phyloP scores from a whole-genome alignment of 306 rosid species.

The Quercus wislizeni region DNA sequence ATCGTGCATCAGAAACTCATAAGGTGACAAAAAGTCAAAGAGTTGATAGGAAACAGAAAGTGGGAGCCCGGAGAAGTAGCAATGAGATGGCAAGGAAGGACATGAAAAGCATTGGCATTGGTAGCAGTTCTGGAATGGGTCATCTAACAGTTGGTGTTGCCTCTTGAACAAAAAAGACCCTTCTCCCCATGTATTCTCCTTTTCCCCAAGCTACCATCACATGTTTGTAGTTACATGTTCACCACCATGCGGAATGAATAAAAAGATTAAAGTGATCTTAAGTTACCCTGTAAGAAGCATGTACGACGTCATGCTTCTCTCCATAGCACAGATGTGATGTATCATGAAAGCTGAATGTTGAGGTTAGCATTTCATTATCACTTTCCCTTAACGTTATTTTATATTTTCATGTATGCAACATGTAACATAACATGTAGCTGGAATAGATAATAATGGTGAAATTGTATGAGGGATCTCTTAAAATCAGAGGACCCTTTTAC shows the following conservation, averaged over 20 bases:
- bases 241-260: neutral
- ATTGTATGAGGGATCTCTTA: slow-evolving; percentile 9
- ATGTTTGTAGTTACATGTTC: neutral
- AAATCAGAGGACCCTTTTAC: neutral
- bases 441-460: slow-evolving; percentile 15
- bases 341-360: neutral
- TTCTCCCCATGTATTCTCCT: neutral
- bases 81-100: slow-evolving; percentile 27
- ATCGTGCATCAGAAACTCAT: slow-evolving; percentile 16
- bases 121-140: slow-evolving; percentile 42
- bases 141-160: slow-evolving; percentile 49
- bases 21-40: slow-evolving; percentile 29
- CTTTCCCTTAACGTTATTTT: neutral
- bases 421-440: neutral
- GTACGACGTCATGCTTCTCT: neutral
- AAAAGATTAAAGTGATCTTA: neutral
- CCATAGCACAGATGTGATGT: neutral
- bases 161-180: slow-evolving; percentile 32
- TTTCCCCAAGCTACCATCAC: neutral
- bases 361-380: neutral
- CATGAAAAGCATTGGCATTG: slow-evolving; percentile 23
- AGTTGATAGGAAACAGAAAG: slow-evolving; percentile 30
- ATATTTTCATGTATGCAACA: neutral
- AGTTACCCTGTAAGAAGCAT: neutral
- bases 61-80: slow-evolving; percentile 26